Evolutionary conservation across 371 early-diverging fungal species (phyloP).

Genomic region (Mucor plumbeus): DNA sequence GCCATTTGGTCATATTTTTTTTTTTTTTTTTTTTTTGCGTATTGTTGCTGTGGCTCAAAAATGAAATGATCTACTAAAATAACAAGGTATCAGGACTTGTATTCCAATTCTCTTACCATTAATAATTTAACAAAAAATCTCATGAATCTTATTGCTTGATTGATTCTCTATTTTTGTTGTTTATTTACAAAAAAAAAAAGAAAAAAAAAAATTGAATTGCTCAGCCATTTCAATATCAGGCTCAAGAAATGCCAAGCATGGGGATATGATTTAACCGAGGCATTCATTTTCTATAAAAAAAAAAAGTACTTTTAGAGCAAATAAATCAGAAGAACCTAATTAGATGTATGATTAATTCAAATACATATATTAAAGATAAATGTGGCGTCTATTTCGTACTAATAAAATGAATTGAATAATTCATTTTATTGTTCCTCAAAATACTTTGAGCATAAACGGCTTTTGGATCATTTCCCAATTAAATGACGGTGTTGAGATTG

Average conservation of each 20-base stretch:
- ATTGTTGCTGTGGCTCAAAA: too few relatives aligned
- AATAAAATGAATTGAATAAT: neutral
- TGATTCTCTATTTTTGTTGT: too few relatives aligned
- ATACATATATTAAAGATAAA: neutral
- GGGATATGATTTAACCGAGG: slow-evolving; percentile 5
- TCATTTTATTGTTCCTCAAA: neutral
- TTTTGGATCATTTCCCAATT: neutral
- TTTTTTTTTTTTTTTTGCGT: too few relatives aligned
- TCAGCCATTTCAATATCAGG: slow-evolving; percentile 3
- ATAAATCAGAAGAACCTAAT: neutral
- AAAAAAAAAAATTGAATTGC: too few relatives aligned
- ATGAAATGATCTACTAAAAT: too few relatives aligned
- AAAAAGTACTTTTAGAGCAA: neutral
- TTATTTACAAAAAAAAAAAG: too few relatives aligned
- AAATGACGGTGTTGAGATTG: slow-evolving; percentile 6
- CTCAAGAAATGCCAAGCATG: slow-evolving; percentile 1
- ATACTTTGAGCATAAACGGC: neutral
- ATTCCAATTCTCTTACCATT: too few relatives aligned
- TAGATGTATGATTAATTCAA: neutral
- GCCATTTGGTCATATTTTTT: too few relatives aligned
- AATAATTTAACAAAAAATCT: too few relatives aligned
- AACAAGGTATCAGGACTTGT: too few relatives aligned
- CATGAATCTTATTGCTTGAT: too few relatives aligned
- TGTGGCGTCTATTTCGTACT: neutral
- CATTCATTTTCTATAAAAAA: neutral